These are phyloP conservation scores for Calonectria pseudoturangicola DNA, from an alignment of 2,329 filamentous ascomycete species.

Conservation along the genomic window DNA sequence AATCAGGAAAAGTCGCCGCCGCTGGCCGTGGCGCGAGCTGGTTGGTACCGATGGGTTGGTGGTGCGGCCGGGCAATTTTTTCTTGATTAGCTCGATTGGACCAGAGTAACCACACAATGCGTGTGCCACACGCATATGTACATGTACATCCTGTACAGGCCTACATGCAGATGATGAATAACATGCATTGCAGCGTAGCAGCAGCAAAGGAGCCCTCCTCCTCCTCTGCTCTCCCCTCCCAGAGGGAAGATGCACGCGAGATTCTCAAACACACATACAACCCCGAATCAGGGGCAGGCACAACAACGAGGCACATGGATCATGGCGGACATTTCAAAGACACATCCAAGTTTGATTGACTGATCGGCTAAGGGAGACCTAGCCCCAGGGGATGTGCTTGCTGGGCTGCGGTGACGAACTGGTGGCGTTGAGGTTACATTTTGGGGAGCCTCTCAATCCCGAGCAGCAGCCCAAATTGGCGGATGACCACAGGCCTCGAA, in stretches of 20 bases:
- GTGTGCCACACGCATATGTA: neutral
- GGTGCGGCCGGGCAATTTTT: constrained; percentile 31
- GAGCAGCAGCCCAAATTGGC: constrained; percentile 1
- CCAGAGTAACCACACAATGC: constrained; percentile 4
- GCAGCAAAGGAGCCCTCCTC: neutral
- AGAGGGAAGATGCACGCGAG: neutral
- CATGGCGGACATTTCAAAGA: constrained; percentile 20
- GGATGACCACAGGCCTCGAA: neutral
- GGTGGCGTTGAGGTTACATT: constrained; percentile 30
- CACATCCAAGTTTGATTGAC: constrained; percentile 8
- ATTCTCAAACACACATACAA: constrained; percentile 22
- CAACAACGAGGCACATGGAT: neutral
- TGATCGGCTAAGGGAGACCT: constrained; percentile 9
- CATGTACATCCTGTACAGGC: no score
- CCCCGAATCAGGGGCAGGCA: constrained; percentile 14
- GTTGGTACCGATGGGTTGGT: constrained; percentile 25
- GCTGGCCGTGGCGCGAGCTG: constrained; percentile 9
- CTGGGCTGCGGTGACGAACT: constrained; percentile 28
- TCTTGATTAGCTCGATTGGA: constrained; percentile 17
- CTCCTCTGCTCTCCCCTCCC: no score
- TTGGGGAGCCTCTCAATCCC: neutral
- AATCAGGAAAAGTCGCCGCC: neutral
- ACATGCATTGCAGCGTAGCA: neutral
- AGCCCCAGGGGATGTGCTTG: constrained; percentile 9
- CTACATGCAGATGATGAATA: neutral